These are phyloP conservation scores for Fusarium burgessii DNA, from an alignment of 2,329 filamentous ascomycete genomes.

Conservation along the genomic window DNA sequence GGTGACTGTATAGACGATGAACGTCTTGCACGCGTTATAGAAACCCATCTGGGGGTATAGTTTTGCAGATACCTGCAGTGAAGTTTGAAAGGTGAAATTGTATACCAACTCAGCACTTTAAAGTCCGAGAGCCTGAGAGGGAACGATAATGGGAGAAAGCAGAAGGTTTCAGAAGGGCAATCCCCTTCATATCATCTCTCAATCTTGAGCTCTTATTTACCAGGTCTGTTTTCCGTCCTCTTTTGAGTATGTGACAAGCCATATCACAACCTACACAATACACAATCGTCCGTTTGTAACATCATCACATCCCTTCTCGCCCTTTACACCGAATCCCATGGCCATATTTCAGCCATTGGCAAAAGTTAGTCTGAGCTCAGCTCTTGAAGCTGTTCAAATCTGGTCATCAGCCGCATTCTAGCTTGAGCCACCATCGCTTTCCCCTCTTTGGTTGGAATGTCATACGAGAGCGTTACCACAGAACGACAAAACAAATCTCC, in stretches of 20 bases:
- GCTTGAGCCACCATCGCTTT: background rate
- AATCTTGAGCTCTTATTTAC: background rate
- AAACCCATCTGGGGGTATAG: background rate
- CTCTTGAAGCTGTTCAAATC: background rate
- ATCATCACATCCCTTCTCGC: background rate
- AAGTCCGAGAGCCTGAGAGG: background rate
- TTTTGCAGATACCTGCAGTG: background rate
- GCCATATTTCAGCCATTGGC: background rate
- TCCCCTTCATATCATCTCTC: background rate
- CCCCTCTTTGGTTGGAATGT: background rate
- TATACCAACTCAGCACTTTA: background rate
- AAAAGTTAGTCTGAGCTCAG: background rate
- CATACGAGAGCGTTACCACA: background rate
- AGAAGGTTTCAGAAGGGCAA: background rate
- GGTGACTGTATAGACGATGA: background rate
- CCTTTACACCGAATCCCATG: background rate
- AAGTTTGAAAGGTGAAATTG: background rate
- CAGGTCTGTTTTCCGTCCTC: background rate
- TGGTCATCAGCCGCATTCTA: background rate
- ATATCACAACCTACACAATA: background rate
- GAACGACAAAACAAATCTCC: background rate
- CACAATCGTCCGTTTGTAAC: background rate
- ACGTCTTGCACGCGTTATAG: background rate
- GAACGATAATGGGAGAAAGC: accelerated
- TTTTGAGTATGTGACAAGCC: background rate